Percentiles rank a stretch among this genome's conserved stretches.
Evolutionary conservation across 495 filamentous ascomycete species (phyloP).

Genomic region (Staphylotrichum longicolle): DNA sequence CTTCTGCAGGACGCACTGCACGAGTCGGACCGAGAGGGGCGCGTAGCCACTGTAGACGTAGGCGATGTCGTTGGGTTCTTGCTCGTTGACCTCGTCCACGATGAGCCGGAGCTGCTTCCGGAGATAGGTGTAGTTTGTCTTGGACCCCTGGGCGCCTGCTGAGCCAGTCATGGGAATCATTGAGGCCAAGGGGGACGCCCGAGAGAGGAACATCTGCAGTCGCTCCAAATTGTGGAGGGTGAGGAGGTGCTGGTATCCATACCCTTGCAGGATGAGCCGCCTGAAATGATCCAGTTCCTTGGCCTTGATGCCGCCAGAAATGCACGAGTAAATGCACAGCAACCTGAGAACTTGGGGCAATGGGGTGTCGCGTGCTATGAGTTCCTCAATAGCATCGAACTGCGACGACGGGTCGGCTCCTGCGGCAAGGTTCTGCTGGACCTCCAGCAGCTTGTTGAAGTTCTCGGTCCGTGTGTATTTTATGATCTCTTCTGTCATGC

Average conservation of each 20-base stretch:
- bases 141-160: slow-evolving; percentile 55
- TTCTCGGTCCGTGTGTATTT: slow-evolving; percentile 82
- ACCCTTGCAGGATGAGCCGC: slow-evolving; percentile 81
- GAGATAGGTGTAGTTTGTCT: slow-evolving; percentile 88
- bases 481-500: slow-evolving; percentile 91
- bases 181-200: slow-evolving; percentile 64
- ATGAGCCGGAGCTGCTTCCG: slow-evolving; percentile 84
- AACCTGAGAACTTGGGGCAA: slow-evolving; percentile 77
- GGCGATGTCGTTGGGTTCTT: slow-evolving; percentile 92
- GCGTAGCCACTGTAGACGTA: slow-evolving; percentile 98
- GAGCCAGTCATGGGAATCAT: slow-evolving; percentile 65
- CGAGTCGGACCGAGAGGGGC: slow-evolving; percentile 84
- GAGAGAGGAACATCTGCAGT: slow-evolving; percentile 74
- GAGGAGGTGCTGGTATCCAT: slow-evolving; percentile 90
- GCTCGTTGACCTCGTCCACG: slow-evolving; percentile 94
- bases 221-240: slow-evolving; percentile 90
- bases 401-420: slow-evolving; percentile 84
- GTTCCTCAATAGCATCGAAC: slow-evolving; percentile 86
- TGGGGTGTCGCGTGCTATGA: slow-evolving; percentile 81
- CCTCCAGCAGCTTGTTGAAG: slow-evolving; percentile 83
- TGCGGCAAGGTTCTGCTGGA: slow-evolving; percentile 94
- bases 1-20: slow-evolving; percentile 96
- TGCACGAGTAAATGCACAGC: slow-evolving; percentile 85
- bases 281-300: slow-evolving; percentile 88
- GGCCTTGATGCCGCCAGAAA: slow-evolving; percentile 81